phyloP scores from a whole-genome alignment of 768 basidiomycete genomes.

The Rhodosporidiobolus sp. region DNA sequence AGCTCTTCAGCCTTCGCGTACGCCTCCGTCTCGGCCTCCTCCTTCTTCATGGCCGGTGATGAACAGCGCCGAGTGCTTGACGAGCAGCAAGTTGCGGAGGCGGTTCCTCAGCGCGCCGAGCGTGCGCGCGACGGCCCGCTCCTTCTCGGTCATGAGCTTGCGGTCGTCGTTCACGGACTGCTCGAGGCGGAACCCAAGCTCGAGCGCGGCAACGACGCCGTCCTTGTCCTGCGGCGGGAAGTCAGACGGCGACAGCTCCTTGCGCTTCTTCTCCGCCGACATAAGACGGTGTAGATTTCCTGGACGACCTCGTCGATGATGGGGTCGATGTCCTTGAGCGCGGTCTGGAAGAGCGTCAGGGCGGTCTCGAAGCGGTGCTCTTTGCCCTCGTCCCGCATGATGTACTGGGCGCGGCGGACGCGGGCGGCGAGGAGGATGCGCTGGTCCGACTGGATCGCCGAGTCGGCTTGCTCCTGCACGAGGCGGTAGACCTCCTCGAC shows the following conservation, averaged over 20 bases:
- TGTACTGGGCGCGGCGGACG: conserved; percentile 26
- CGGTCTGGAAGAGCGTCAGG: conserved; percentile 27
- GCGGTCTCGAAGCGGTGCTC: conserved; percentile 38
- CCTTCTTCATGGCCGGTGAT: conserved; percentile 30
- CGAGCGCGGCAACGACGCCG: conserved; percentile 56
- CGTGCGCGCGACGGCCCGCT: background rate
- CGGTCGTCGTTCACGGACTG: conserved; percentile 22
- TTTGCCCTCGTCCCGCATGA: conserved; percentile 35
- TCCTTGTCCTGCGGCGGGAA: background rate
- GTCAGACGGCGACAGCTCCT: background rate
- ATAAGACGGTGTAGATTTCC: conserved; percentile 18
- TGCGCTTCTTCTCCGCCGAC: conserved; percentile 1
- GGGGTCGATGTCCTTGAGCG: conserved; percentile 11
- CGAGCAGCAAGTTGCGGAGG: conserved; percentile 39
- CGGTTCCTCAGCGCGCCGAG: conserved; percentile 21
- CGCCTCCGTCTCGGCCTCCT: conserved; percentile 31
- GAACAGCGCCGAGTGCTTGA: conserved; percentile 38
- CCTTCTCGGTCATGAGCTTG: conserved; percentile 3
- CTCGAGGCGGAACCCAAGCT: conserved; percentile 54
- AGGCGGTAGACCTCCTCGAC: conserved; percentile 37
- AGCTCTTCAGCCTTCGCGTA: conserved; percentile 40
- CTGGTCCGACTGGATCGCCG: conserved; percentile 26
- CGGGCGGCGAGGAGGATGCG: conserved; percentile 9
- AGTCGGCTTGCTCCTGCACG: conserved; percentile 32
- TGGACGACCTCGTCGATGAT: conserved; percentile 17